Evolutionary conservation across 202 grass and related monocot species (phyloP), one percentile per base, ranked within the genome.

Genomic region (Schoenoplectus tabernaemontani): DNA sequence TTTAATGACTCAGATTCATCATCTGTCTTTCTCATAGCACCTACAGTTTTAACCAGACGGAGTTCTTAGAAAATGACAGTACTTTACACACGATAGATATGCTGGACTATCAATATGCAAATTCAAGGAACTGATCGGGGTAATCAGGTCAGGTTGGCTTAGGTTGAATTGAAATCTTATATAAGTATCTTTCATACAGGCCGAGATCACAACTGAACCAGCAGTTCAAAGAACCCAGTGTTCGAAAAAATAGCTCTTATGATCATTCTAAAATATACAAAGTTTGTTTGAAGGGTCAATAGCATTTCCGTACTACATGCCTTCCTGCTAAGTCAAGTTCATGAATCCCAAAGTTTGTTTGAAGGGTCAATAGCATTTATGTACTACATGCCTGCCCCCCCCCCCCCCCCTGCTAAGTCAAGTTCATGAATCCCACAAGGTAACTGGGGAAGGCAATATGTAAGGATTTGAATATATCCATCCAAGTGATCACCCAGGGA

Each of bases 1-100:
- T 94, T 80, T 17, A 94, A 65, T 76, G 85, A 34, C 81, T 92
- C 95, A 3, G 95, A 90, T 70, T 94, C 95, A 62, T 94, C 81
- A 15, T 94, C 91, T 82, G 87, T 57, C 64, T 92, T 86, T 7
- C 47, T 80, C 82, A 87, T 89, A 9, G 86, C 84, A 28, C 80
- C 95, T 94, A 83, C 47, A 13, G 2, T 82, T 80, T 54, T 23
- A 76, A 50, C 76, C 68, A 72, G 4, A 54, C 1, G 64, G 22
- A 43, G 11, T 9, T 6, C 62, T 63, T 33, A 79, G 20, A 79
- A 79, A 59, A 26, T 77, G 17, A 36, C 30, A 77, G 53, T 2
- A 34, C 33, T 77, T 77, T 36, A 77, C 9, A 77, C 12, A 47
- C n/a, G n/a, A 72, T 13, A 50, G 10, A 53, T 33, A 15, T 37